Evolutionary conservation across 2,329 filamentous ascomycete genomes (phyloP).

Genomic region (Aspergillus puulaauensis): DNA sequence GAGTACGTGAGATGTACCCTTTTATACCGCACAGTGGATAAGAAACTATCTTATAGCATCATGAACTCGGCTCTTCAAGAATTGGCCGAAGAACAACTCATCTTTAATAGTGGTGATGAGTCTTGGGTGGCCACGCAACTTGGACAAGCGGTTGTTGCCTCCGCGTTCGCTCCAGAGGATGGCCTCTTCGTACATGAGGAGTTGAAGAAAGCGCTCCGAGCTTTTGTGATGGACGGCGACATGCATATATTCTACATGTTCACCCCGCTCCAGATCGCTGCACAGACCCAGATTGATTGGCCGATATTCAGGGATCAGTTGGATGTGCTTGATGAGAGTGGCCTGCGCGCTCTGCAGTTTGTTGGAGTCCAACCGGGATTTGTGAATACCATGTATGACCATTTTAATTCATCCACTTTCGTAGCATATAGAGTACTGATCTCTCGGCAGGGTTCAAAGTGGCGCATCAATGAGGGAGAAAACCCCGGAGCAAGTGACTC

Average conservation of each 20-base stretch:
- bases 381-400: conserved; percentile 63
- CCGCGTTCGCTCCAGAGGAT: conserved; percentile 71
- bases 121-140: conserved; percentile 63
- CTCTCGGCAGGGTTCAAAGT: conserved; percentile 61
- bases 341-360: conserved; percentile 65
- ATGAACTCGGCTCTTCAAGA: conserved; percentile 62
- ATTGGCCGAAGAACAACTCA: conserved; percentile 55
- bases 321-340: conserved; percentile 69
- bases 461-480: conserved; percentile 61
- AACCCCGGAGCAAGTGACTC: conserved; percentile 60
- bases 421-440: conserved; percentile 2
- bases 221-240: conserved; percentile 78
- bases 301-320: conserved; percentile 69
- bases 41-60: conserved; percentile 51
- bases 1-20: conserved; percentile 70
- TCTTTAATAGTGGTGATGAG: conserved; percentile 51
- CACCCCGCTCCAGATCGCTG: conserved; percentile 63
- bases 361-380: conserved; percentile 67
- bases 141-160: conserved; percentile 70
- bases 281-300: conserved; percentile 63
- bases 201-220: conserved; percentile 63
- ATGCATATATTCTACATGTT: conserved; percentile 79
- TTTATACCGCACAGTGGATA: conserved; percentile 58
- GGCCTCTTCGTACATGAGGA: conserved; percentile 72
- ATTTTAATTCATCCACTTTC: neutral